phyloP scores from a whole-genome alignment of 441 rosid species.

The Populus tomentosa region DNA sequence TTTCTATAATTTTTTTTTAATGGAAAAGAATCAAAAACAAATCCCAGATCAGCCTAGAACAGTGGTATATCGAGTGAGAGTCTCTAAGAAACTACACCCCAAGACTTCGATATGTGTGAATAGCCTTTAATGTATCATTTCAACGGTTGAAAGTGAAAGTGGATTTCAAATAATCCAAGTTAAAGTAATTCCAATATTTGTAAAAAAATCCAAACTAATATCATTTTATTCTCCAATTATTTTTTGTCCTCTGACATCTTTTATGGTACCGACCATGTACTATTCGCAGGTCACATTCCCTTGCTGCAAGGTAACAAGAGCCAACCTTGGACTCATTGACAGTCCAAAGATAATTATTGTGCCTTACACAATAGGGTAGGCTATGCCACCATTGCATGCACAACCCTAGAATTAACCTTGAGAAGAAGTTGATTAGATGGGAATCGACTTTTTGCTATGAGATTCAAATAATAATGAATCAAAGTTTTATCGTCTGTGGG shows the following conservation, averaged over 20 bases:
- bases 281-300: background rate
- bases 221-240: slow-evolving; percentile 1
- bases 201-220: background rate
- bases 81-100: background rate
- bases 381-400: background rate
- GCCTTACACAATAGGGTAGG: slow-evolving; percentile 13
- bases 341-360: slow-evolving; percentile 18
- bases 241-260: background rate
- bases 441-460: slow-evolving; percentile 1
- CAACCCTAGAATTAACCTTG: slow-evolving; percentile 20
- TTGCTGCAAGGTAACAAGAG: background rate
- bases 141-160: background rate
- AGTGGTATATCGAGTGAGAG: background rate
- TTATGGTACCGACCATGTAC: slow-evolving; percentile 8
- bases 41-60: too few relatives aligned
- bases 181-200: background rate
- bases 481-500: slow-evolving; percentile 11
- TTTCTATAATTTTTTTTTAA: too few relatives aligned
- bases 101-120: background rate
- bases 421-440: slow-evolving; percentile 28
- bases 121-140: background rate
- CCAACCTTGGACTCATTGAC: slow-evolving; percentile 13
- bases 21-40: too few relatives aligned
- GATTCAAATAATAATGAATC: slow-evolving; percentile 8
- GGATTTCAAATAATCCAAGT: background rate